Evolutionary conservation across 1,284 basidiomycete genomes (phyloP).

Genomic region (Boletus sp.): DNA sequence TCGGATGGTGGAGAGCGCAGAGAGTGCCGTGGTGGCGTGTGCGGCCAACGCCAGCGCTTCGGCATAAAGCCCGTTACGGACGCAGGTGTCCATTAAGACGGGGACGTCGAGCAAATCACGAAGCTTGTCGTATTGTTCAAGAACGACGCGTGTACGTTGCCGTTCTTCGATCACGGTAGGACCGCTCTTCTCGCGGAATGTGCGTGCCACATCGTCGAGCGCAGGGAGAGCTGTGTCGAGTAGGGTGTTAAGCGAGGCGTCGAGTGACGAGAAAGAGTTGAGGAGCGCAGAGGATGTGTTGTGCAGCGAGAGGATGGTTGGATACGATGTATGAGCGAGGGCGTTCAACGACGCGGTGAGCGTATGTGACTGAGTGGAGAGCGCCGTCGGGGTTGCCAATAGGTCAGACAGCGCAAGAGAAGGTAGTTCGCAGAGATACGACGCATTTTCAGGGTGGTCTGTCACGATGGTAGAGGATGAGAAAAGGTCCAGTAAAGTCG

Average conservation of each 20-base stretch:
- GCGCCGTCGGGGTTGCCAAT: conserved; percentile 67
- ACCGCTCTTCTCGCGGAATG: conserved; percentile 62
- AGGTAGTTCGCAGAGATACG: conserved; percentile 68
- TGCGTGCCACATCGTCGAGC: conserved; percentile 68
- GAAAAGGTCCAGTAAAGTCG: conserved; percentile 33
- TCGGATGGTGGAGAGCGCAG: conserved; percentile 31
- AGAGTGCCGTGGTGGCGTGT: conserved; percentile 38
- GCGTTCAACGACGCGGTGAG: conserved; percentile 86
- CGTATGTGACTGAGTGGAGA: conserved; percentile 81
- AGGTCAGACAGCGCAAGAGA: conserved; percentile 68
- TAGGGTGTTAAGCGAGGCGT: conserved; percentile 68
- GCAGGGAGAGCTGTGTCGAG: conserved; percentile 69
- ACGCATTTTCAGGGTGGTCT: conserved; percentile 39
- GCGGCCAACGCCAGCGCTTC: conserved; percentile 73
- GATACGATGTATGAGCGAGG: conserved; percentile 86
- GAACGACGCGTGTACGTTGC: conserved; percentile 74
- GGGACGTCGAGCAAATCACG: conserved; percentile 91
- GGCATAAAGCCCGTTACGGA: conserved; percentile 87
- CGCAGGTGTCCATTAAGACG: conserved; percentile 87
- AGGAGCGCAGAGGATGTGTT: conserved; percentile 70
- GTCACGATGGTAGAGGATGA: conserved; percentile 22
- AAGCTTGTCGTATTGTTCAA: conserved; percentile 90
- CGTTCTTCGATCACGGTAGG: conserved; percentile 64
- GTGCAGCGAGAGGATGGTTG: conserved; percentile 86
- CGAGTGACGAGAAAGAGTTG: conserved; percentile 63